A percentile compares a stretch with the other conserved stretches of the same genome.
Conservation (phyloP, 2,329 filamentous ascomycete genomes). For the Xylaria sp. region DNA sequence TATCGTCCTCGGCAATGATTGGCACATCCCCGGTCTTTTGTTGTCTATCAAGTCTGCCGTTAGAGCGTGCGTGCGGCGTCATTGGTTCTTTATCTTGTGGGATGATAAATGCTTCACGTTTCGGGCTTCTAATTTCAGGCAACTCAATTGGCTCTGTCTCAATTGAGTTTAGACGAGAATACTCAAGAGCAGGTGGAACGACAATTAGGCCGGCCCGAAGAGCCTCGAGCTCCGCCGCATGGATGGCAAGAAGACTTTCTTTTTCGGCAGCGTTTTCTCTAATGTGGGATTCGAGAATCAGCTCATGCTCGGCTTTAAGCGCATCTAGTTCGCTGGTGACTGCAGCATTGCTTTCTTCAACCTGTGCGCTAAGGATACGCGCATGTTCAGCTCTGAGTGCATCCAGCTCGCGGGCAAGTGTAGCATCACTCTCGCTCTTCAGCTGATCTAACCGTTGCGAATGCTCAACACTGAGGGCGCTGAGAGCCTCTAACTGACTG, state of each 20-base stretch:
- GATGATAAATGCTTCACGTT: slow-evolving; percentile 66
- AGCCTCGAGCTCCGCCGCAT: slow-evolving; percentile 47
- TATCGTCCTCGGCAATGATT: slow-evolving; percentile 72
- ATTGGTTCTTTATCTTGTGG: slow-evolving; percentile 57
- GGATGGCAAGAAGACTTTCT: slow-evolving; percentile 42
- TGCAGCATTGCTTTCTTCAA: slow-evolving; percentile 38
- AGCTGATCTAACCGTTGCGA: slow-evolving; percentile 21
- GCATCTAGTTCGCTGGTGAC: slow-evolving; percentile 40
- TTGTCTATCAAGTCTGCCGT: slow-evolving; percentile 52
- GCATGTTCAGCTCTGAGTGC: slow-evolving; percentile 39
- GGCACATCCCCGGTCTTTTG: slow-evolving; percentile 52
- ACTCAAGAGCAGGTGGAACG: slow-evolving; percentile 49
- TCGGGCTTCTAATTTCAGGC: slow-evolving; percentile 58
- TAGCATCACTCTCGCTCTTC: slow-evolving; percentile 19
- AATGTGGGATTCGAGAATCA: slow-evolving; percentile 40
- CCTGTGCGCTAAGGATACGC: slow-evolving; percentile 39
- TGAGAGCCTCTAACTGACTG: slow-evolving; percentile 40
- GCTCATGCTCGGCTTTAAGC: slow-evolving; percentile 37
- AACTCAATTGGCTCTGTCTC: slow-evolving; percentile 57
- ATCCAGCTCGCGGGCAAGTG: slow-evolving; percentile 35
- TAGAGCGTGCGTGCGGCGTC: slow-evolving; percentile 52
- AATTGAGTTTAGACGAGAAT: slow-evolving; percentile 58
- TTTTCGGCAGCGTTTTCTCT: slow-evolving; percentile 42
- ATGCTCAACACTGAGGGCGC: slow-evolving; percentile 30
- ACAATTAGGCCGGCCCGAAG: slow-evolving; percentile 43